A percentile compares a stretch with the other conserved stretches of the same genome.
These are phyloP conservation scores for Carex pumila DNA, from an alignment of 176 grass and related monocot species.

Conservation along the genomic window DNA sequence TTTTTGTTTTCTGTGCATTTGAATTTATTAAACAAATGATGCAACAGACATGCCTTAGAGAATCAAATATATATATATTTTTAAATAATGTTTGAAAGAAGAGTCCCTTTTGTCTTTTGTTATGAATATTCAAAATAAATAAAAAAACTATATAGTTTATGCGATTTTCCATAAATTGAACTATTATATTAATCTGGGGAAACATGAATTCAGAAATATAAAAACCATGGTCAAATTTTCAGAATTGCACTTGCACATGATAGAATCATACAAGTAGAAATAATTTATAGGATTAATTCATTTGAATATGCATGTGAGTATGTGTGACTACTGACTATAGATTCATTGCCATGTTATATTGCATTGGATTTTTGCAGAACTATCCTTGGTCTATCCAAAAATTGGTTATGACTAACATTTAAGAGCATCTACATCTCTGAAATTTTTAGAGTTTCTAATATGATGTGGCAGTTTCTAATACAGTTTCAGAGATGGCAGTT, in stretches of 20 bases:
- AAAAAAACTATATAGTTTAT: not conserved
- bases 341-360: not conserved
- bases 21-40: not conserved
- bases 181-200: not conserved
- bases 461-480: too few species aligned
- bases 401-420: not conserved
- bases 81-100: not conserved
- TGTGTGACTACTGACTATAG: not conserved
- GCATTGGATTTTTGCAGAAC: not conserved
- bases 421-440: not conserved
- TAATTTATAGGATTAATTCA: not conserved
- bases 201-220: not conserved
- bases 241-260: constrained; percentile 2
- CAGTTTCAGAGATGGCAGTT: too few species aligned
- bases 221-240: not conserved
- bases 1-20: not conserved
- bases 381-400: not conserved
- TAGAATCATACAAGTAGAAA: not conserved
- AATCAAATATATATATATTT: too few species aligned
- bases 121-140: not conserved
- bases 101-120: not conserved
- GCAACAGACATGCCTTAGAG: not conserved
- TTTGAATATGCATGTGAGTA: not conserved
- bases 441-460: too few species aligned
- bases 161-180: not conserved